Evolutionary conservation across 495 filamentous ascomycete species (phyloP), one percentile per base, ranked within the genome.

Genomic region (Jackrogersella multiformis): DNA sequence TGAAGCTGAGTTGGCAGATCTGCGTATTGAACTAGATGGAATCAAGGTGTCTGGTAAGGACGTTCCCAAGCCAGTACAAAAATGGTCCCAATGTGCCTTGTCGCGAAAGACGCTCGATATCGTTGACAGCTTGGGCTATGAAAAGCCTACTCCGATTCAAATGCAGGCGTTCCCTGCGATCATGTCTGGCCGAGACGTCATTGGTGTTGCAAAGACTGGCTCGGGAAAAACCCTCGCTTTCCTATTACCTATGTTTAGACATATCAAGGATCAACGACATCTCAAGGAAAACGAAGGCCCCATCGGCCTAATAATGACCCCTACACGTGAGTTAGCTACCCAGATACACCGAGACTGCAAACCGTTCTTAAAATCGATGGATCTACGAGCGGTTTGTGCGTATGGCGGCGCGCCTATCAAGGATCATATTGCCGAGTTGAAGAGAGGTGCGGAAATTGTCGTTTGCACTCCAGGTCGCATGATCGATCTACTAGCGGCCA

Each of bases 211-310:
- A 2, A 98, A 98, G 77, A 99, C 96, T 16, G 96, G 96, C 2
- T 98, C 96, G n/a, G 96, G 96, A 68, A 99, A 99, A 77, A 99
- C 96, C 0, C 89, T 97, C 66, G 95, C 96, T 21, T 99, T 97
- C 73, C 76, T 94, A 12, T 83, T 99, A 15, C 95, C 95, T 16
- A 96, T 98, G 91, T 97, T 98, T 71, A 87, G 95, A 18, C 95
- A 99, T 73, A 96, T 99, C 79, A 96, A 94, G 72, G 95, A 98
- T 72, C 95, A 99, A 71, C 81, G 87, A 45, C 88, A 91, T 1
- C 78, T 98, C n/a, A 89, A 89, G 52, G 86, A 87, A 26, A 87
- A 90, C 65, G 96, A 98, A 62, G 96, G 96, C 1, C 93, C 96
- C 2, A 87, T 98, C 35, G 86, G 87, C 12, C 71, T 99, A 38